phyloP scores from a whole-genome alignment of 305 asterid species.

The Fraxinus baroniana region DNA sequence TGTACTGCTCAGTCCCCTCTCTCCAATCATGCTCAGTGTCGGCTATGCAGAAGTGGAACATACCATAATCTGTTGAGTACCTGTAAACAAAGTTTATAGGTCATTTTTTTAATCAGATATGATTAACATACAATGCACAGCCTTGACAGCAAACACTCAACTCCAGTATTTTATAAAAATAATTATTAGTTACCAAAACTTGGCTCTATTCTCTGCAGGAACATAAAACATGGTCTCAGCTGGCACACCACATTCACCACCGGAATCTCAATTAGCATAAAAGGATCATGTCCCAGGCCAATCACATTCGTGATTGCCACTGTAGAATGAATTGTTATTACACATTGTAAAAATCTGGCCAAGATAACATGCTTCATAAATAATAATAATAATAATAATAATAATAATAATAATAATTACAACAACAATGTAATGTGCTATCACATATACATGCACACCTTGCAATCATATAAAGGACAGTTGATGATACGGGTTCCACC shows the following conservation, averaged over 20 bases:
- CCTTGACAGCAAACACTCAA: neutral
- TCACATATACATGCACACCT: constrained; percentile 25
- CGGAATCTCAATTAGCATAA: neutral
- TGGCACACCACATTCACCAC: neutral
- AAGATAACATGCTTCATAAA: neutral
- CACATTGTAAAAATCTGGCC: neutral
- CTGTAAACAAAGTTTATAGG: neutral
- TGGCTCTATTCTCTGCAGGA: neutral
- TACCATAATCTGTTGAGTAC: constrained; percentile 31
- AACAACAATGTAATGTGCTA: neutral
- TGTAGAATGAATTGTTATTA: constrained; percentile 5
- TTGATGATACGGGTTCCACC: constrained; percentile 50
- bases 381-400: too few species aligned
- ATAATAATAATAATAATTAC: too few species aligned
- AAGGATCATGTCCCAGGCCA: neutral
- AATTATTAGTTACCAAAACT: neutral
- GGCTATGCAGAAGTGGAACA: constrained; percentile 35
- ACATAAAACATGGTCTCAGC: neutral
- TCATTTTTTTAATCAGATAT: neutral
- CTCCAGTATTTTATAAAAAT: neutral
- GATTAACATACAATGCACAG: neutral
- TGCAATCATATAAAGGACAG: constrained; percentile 52
- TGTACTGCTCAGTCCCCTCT: constrained; percentile 42
- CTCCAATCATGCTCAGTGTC: constrained; percentile 55
- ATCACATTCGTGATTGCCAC: neutral